Evolutionary conservation across 805 yeast genomes (phyloP).

Genomic region (Schwanniomyces yamadae): DNA sequence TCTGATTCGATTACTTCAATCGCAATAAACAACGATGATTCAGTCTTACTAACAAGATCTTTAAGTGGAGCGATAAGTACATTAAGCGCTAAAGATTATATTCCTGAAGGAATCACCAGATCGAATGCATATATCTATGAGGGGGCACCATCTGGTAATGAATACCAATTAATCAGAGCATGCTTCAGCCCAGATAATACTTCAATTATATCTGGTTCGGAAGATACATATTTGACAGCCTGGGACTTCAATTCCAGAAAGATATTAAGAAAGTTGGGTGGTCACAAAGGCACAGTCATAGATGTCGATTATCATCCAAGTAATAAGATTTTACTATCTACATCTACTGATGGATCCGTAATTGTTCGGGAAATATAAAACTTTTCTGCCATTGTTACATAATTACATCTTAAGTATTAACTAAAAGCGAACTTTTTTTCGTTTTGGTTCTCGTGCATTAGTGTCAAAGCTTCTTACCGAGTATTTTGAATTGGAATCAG

Average conservation of each 20-base stretch:
- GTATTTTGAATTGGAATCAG: no score
- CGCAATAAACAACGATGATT: slow-evolving; percentile 45
- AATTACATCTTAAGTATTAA: background rate
- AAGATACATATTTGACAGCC: slow-evolving; percentile 53
- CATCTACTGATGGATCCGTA: slow-evolving; percentile 57
- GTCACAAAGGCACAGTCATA: slow-evolving; percentile 61
- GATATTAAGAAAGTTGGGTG: slow-evolving; percentile 48
- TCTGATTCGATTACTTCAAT: slow-evolving; percentile 58
- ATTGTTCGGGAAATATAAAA: slow-evolving; percentile 42
- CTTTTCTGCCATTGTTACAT: background rate
- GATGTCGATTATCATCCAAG: slow-evolving; percentile 57
- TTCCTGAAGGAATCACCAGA: slow-evolving; percentile 40
- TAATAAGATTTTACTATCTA: slow-evolving; percentile 40
- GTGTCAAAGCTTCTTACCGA: no score
- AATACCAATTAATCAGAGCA: slow-evolving; percentile 51
- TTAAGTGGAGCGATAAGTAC: slow-evolving; percentile 57
- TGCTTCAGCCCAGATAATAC: slow-evolving; percentile 43
- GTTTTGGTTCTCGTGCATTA: background rate
- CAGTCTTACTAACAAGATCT: slow-evolving; percentile 50
- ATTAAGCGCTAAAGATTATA: slow-evolving; percentile 51
- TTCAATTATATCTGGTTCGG: slow-evolving; percentile 57
- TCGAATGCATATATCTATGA: slow-evolving; percentile 49
- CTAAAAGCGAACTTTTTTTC: slow-evolving; percentile 20
- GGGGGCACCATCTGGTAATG: slow-evolving; percentile 57
- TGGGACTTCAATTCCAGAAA: slow-evolving; percentile 61